A percentile compares a stretch with the other conserved stretches of the same genome.
Conservation (phyloP, 2,329 filamentous ascomycete species). For the Apiospora pterosperma region DNA sequence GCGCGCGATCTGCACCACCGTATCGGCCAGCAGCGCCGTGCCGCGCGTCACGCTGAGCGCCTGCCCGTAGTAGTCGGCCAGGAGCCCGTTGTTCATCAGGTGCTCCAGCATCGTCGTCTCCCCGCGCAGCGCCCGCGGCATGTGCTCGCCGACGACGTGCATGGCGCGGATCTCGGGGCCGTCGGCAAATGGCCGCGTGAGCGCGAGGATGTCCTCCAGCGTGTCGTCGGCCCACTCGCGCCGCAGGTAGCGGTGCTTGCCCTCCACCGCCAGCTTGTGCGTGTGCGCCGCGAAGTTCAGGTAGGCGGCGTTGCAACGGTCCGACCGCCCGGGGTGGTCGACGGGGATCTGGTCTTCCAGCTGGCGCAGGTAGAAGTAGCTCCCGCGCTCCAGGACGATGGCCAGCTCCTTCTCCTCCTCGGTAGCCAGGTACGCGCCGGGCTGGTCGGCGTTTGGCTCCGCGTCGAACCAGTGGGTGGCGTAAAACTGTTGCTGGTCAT, state of each 20-base stretch:
- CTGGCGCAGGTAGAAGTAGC: not conserved
- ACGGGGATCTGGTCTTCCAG: not conserved
- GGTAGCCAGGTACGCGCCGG: not conserved
- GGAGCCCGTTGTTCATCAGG: slow-evolving; percentile 29
- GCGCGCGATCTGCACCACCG: slow-evolving; percentile 31
- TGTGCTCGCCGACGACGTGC: slow-evolving; percentile 26
- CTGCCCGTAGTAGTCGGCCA: slow-evolving; percentile 30
- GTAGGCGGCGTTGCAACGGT: not conserved
- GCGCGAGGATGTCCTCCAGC: not conserved
- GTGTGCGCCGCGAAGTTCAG: not conserved
- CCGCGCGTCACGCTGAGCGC: slow-evolving; percentile 15
- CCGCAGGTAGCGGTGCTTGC: not conserved
- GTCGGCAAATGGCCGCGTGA: not conserved
- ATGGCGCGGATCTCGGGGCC: not conserved
- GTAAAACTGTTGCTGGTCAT: not conserved
- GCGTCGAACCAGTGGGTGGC: not conserved
- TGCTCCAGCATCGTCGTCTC: slow-evolving; percentile 33
- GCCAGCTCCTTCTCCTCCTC: not conserved
- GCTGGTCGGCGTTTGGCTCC: not conserved
- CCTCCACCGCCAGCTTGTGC: not conserved
- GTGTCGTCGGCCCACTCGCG: not conserved
- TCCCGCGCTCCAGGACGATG: not conserved
- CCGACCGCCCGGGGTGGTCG: not conserved
- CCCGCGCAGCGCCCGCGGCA: slow-evolving; percentile 30
- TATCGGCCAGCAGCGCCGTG: slow-evolving; percentile 16